Conservation (phyloP, 129 eudicot species). For the Arctium lappa region DNA sequence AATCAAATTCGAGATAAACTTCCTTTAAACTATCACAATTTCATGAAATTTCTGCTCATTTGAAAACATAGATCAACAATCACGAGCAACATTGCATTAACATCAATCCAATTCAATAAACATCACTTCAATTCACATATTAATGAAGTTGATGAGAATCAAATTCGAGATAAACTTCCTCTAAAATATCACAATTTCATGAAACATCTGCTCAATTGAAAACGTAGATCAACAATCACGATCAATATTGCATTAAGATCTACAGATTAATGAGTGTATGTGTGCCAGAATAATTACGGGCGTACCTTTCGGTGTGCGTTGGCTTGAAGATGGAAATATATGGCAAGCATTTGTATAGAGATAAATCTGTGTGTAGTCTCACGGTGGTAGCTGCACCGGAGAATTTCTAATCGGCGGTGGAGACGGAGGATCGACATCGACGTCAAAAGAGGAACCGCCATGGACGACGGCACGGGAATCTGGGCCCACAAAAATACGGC, state of each 20-base stretch:
- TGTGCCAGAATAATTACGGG: too few species aligned
- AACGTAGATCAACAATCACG: neutral
- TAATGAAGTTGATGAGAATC: neutral
- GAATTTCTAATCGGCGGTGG: neutral
- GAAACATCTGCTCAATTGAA: neutral
- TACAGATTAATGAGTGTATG: neutral
- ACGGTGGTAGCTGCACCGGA: neutral
- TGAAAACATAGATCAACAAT: constrained; percentile 1
- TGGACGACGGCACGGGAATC: neutral
- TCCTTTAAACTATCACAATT: neutral
- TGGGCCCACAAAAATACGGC: too few species aligned
- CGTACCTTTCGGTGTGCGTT: neutral
- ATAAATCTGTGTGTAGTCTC: neutral
- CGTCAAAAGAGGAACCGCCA: neutral
- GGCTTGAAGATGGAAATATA: neutral
- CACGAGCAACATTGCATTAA: neutral
- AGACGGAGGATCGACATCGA: neutral
- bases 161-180: neutral
- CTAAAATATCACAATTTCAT: neutral
- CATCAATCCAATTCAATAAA: neutral
- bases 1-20: neutral
- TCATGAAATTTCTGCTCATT: neutral
- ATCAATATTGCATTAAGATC: neutral
- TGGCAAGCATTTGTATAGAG: neutral
- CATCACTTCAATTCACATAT: neutral